These are phyloP conservation scores for Sporodiniella umbellata DNA, from an alignment of 371 early-diverging fungal genomes.

Conservation along the genomic window DNA sequence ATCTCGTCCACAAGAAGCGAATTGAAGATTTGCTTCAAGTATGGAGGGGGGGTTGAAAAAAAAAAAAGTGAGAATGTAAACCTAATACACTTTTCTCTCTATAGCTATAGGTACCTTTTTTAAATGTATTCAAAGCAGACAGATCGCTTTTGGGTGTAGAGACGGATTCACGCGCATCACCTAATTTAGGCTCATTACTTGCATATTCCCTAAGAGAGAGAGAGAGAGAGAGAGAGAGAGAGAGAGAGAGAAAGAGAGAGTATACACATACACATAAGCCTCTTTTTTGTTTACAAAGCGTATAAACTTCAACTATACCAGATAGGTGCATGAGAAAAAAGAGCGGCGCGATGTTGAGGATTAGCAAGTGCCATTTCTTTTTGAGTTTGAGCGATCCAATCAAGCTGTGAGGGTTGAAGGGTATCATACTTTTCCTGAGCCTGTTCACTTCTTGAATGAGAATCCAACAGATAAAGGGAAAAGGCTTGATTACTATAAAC, in stretches of 20 bases:
- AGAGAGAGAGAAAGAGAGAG: no score
- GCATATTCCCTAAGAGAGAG: conserved; percentile 18
- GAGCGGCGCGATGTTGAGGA: conserved; percentile 40
- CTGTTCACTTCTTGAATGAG: conserved; percentile 38
- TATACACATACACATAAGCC: no score
- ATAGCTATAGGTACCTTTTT: conserved; percentile 15
- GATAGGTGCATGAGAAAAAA: conserved; percentile 54
- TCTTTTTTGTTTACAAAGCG: not conserved
- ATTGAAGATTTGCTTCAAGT: no score
- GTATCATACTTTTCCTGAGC: conserved; percentile 32
- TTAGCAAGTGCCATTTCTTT: conserved; percentile 3
- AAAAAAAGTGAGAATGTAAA: not conserved
- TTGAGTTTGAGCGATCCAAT: conserved; percentile 41
- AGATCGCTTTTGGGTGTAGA: conserved; percentile 28
- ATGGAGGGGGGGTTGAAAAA: no score
- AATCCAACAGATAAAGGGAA: conserved; percentile 51
- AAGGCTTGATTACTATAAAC: conserved; percentile 34
- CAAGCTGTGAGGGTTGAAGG: conserved; percentile 47
- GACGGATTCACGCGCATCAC: conserved; percentile 40
- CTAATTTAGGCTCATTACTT: conserved; percentile 24
- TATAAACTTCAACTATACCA: conserved; percentile 20
- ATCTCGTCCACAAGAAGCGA: conserved; percentile 53
- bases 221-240: no score
- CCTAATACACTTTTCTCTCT: no score
- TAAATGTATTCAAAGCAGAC: conserved; percentile 21